Evolutionary conservation across 768 basidiomycete species (phyloP).

Genomic region (Agrocybe praecox): DNA sequence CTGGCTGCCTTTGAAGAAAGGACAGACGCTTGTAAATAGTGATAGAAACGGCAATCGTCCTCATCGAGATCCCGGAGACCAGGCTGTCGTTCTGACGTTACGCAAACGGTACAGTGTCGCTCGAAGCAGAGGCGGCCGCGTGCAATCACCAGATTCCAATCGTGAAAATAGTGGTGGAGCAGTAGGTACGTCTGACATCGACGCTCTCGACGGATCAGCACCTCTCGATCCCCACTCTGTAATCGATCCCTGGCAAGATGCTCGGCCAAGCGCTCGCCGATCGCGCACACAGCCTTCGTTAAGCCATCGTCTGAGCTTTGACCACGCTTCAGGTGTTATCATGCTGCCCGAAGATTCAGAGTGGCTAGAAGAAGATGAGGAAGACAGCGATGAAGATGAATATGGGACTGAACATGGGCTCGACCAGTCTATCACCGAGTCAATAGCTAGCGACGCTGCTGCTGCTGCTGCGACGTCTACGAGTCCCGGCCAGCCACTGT

Average conservation of each 20-base stretch:
- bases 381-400: constrained; percentile 51
- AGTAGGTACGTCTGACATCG: constrained; percentile 6
- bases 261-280: constrained; percentile 13
- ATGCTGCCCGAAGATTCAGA: constrained; percentile 80
- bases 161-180: neutral
- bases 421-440: constrained; percentile 29
- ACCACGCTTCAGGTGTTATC: constrained; percentile 86
- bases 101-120: constrained; percentile 68
- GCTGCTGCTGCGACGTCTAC: constrained; percentile 1
- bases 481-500: constrained; percentile 27
- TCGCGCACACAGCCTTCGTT: constrained; percentile 30
- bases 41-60: constrained; percentile 33
- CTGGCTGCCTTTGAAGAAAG: constrained; percentile 91
- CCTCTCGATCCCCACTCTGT: constrained; percentile 24
- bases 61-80: constrained; percentile 41
- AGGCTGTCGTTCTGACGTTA: constrained; percentile 82
- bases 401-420: constrained; percentile 36
- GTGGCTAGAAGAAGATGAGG: constrained; percentile 56
- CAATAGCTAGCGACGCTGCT: constrained; percentile 23
- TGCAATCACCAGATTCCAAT: constrained; percentile 17
- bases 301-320: constrained; percentile 76
- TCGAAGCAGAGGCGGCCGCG: constrained; percentile 25
- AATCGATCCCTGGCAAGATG: constrained; percentile 69
- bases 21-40: constrained; percentile 71
- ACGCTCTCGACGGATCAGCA: neutral